Evolutionary conservation across 2,329 filamentous ascomycete genomes (phyloP), one percentile per base, ranked within the genome.

Genomic region (Dactylellina cionopaga): DNA sequence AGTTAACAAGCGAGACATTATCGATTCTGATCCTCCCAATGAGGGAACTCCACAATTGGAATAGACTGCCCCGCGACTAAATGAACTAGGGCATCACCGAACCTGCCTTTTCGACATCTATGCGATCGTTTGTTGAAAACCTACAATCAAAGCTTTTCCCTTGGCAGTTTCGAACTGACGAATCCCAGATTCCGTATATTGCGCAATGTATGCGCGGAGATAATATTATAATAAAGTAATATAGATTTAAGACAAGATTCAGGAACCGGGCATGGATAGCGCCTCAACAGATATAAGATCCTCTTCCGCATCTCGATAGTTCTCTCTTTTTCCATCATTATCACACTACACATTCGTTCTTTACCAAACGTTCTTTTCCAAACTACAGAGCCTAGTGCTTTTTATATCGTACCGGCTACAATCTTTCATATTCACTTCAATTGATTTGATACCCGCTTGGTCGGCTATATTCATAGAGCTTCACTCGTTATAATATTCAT

Each of bases 121-220:
- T 17, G 51, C 51, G 51, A 55, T 55, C 51, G 35, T n/a, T 41
- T 13, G 17, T 52, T 55, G 29, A 22, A 15, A 41, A 11, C 51
- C 51, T 55, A 24, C 29, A 31, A 55, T 55, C 51, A 41, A 52
- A 41, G 7, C 22, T 15, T 55, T n/a, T 15, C 6, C 5, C 51
- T 55, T 55, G 51, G 51, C 51, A n/a, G 51, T 55, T 55, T 55
- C 51, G 33, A 55, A 55, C 10, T 55, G 51, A 35, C 49, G 33
- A 35, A 27, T 41, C 15, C 22, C 2, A 25, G n/a, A 47, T 25
- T 25, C n/a, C 43, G 19, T 24, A 47, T n/a, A n/a, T n/a, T n/a
- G n/a, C n/a, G n/a, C n/a, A n/a, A n/a, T n/a, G n/a, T n/a, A 47
- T 47, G 43, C 6, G 4, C 29, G 19, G 43, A 22, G 3, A 29